Evolutionary conservation across 495 filamentous ascomycete species (phyloP).

Genomic region (Penicillium coffeae): DNA sequence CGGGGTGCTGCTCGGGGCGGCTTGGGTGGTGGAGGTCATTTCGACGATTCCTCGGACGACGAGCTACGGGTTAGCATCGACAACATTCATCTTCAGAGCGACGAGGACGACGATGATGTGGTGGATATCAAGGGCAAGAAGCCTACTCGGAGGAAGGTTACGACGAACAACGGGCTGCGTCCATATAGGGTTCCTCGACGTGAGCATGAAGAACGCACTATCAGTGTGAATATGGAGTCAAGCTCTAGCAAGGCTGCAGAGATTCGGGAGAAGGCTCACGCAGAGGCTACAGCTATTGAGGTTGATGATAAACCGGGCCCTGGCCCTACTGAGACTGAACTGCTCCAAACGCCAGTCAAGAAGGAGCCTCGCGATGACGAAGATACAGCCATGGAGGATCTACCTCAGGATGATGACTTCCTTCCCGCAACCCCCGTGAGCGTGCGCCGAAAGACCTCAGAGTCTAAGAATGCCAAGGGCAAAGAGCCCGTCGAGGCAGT

Average conservation of each 20-base stretch:
- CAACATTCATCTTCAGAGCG: conserved; percentile 46
- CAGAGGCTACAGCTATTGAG: conserved; percentile 27
- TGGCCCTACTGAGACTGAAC: conserved; percentile 15
- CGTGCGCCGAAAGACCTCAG: conserved; percentile 33
- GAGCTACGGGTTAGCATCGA: conserved; percentile 46
- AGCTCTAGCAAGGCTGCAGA: conserved; percentile 45
- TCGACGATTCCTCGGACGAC: conserved; percentile 43
- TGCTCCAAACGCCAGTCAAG: conserved; percentile 34
- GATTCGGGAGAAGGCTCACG: conserved; percentile 34
- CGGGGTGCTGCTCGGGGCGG: conserved; percentile 1
- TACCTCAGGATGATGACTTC: conserved; percentile 37
- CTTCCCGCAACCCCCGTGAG: conserved; percentile 38
- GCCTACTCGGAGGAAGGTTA: conserved; percentile 26
- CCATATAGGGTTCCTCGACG: conserved; percentile 49
- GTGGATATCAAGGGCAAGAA: conserved; percentile 34
- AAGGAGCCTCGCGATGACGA: conserved; percentile 41
- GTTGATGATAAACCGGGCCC: conserved; percentile 22
- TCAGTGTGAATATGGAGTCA: conserved; percentile 51
- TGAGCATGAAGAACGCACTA: conserved; percentile 48
- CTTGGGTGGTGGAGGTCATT: not conserved
- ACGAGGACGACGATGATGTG: conserved; percentile 24
- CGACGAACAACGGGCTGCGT: conserved; percentile 28
- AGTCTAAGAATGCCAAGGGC: conserved; percentile 11
- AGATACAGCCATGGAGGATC: conserved; percentile 36
- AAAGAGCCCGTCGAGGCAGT: conserved; percentile 1